A percentile compares a stretch with the other conserved stretches of the same genome.
Conservation (phyloP, 306 rosid genomes). For the Dicorynia guianensis region DNA sequence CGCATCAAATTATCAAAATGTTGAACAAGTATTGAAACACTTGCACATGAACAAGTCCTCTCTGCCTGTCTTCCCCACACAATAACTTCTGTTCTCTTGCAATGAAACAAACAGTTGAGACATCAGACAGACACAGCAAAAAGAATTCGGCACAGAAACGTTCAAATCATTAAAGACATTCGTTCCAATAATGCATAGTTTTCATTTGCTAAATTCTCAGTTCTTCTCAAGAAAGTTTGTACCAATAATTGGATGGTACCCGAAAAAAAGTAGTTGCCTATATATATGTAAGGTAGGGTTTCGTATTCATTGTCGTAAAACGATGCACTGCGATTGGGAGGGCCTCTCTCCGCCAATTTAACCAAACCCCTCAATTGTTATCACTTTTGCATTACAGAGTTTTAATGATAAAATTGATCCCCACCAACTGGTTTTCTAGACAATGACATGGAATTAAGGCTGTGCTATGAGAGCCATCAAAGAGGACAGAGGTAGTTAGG, state of each 20-base stretch:
- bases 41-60: neutral
- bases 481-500: constrained; percentile 32
- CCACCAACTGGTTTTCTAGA: constrained; percentile 34
- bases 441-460: constrained; percentile 16
- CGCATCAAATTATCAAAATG: neutral
- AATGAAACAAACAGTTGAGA: too few relatives aligned
- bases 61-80: too few relatives aligned
- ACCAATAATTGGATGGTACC: constrained; percentile 34
- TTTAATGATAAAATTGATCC: constrained; percentile 16
- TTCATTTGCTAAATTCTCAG: constrained; percentile 5
- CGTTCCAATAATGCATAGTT: constrained; percentile 5
- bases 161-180: neutral
- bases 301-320: too few relatives aligned
- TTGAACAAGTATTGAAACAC: neutral
- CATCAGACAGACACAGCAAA: neutral
- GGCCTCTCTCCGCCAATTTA: neutral
- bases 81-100: too few relatives aligned
- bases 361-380: neutral
- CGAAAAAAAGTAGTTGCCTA: neutral
- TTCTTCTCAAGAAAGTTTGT: constrained; percentile 5
- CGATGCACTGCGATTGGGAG: neutral
- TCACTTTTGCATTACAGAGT: neutral
- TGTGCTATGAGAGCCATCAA: constrained; percentile 28
- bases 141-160: neutral
- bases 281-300: neutral